Evolutionary conservation across 2,329 filamentous ascomycete genomes (phyloP).

Genomic region (Mollisia scopiformis): DNA sequence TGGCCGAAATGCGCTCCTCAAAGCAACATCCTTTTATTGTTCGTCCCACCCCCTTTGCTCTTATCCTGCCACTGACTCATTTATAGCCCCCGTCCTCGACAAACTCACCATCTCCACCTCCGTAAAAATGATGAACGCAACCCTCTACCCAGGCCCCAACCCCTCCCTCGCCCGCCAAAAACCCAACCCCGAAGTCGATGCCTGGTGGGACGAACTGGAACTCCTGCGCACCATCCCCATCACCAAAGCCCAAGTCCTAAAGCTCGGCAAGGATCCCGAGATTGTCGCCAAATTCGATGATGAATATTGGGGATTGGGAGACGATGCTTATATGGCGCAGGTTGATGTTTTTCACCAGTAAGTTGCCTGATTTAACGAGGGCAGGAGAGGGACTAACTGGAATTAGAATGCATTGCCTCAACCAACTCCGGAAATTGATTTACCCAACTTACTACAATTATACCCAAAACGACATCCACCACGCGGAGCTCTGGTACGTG

Average conservation of each 20-base stretch:
- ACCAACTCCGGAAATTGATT: conserved; percentile 30
- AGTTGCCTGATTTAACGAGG: neutral
- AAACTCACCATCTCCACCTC: neutral
- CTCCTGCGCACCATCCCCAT: conserved; percentile 22
- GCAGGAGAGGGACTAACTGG: neutral
- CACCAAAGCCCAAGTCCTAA: conserved; percentile 30
- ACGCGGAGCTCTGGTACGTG: neutral
- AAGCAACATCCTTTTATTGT: neutral
- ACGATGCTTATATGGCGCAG: conserved; percentile 38
- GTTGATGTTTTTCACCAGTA: conserved; percentile 37
- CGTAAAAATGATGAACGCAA: conserved; percentile 4
- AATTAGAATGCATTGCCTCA: conserved; percentile 36
- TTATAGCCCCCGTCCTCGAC: conserved; percentile 19
- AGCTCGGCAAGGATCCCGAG: conserved; percentile 37
- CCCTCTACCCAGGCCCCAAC: neutral
- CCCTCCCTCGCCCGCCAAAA: neutral
- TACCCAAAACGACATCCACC: neutral
- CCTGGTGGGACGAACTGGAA: conserved; percentile 13
- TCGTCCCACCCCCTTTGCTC: neutral
- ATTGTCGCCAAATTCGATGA: conserved; percentile 31
- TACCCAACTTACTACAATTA: conserved; percentile 9
- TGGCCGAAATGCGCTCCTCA: neutral
- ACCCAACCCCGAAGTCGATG: conserved; percentile 17
- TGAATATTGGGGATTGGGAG: conserved; percentile 35
- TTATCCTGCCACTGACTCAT: neutral